These are phyloP conservation scores for Amorphotheca resinae DNA, from an alignment of 495 filamentous ascomycete genomes.

Conservation along the genomic window DNA sequence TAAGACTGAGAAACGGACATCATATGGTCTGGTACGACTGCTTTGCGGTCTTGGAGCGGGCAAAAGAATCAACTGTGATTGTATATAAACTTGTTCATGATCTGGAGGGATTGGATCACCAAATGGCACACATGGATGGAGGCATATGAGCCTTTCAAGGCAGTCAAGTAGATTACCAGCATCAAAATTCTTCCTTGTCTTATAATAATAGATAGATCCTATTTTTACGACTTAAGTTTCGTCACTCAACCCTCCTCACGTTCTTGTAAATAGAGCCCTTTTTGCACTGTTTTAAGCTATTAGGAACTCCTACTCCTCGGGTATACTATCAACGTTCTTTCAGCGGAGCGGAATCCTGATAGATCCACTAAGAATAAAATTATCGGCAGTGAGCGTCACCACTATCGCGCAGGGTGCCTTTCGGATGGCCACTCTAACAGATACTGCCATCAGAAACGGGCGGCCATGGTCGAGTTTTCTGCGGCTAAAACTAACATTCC, in stretches of 20 bases:
- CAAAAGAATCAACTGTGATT: slow-evolving; percentile 3
- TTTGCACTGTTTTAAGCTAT: not conserved
- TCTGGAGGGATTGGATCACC: not conserved
- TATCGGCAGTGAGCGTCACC: no score
- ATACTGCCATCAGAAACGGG: not conserved
- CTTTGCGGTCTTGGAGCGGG: slow-evolving; percentile 8
- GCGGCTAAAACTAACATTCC: not conserved
- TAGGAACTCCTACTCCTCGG: no score
- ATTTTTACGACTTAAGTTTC: not conserved
- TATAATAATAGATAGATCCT: not conserved
- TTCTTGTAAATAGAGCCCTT: not conserved
- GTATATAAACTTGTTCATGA: not conserved
- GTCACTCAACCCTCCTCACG: not conserved
- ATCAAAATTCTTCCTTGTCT: not conserved
- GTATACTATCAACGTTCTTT: no score
- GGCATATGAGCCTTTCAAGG: not conserved
- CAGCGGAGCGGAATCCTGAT: no score
- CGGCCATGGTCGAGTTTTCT: not conserved
- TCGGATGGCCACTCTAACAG: not conserved
- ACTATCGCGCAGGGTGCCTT: not conserved
- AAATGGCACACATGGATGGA: not conserved
- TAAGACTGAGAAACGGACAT: not conserved
- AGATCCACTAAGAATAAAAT: no score
- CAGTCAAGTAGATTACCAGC: not conserved
- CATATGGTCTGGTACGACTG: slow-evolving; percentile 8